Base-by-base conservation (phyloP, 306 rosid genomes). In the Quercus variabilis region DNA sequence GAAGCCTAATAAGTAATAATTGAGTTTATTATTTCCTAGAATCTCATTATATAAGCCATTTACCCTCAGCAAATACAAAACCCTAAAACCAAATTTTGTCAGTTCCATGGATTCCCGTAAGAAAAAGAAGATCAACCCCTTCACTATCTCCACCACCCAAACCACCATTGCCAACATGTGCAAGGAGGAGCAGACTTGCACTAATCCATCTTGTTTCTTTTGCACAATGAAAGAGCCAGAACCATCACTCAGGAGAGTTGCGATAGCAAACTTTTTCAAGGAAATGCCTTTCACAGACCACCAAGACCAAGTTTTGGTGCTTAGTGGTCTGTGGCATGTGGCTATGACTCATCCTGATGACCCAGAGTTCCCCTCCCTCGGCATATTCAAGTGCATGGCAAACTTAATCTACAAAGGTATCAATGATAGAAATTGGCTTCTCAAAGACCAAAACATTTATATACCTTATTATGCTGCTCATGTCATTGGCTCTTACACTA, bases 381-480 rank as follows among this genome's bases (percentile, higher is more conserved):
- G 98, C 21, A 85, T 93, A 30, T 90, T 91, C 80, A 85, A 86
- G 55, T 91, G 93, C 92, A 90, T 93, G 98, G 91, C 87, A 1
- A 85, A 79, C 7, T 84, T 93, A 20, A 90, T 93, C 81, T n/a
- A 57, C 62, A 88, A 79, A 80, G 92, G 83, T 31, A 52, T 84
- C 43, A 78, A 78, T 4, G 78, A 88, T 75, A 76, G 17, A 4
- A 49, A 33, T 28, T 91, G 98, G 98, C 93, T 91, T 71, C 83
- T 54, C 1, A 79, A 76, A 33, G 76, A 83, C 60, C 95, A 93
- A 78, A 93, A 93, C 79, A 89, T 90, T 5, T 93, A 90, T 67
- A 83, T 90, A 46, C 98, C 98, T 43, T 93, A 93, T 38, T 93
- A 93, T 46, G 95, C 98, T 15, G 95, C 95, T 43, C 98, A 93